Evolutionary conservation across 495 filamentous ascomycete genomes (phyloP), one percentile per base, ranked within the genome.

Genomic region (Aspergillus coremiiformis): DNA sequence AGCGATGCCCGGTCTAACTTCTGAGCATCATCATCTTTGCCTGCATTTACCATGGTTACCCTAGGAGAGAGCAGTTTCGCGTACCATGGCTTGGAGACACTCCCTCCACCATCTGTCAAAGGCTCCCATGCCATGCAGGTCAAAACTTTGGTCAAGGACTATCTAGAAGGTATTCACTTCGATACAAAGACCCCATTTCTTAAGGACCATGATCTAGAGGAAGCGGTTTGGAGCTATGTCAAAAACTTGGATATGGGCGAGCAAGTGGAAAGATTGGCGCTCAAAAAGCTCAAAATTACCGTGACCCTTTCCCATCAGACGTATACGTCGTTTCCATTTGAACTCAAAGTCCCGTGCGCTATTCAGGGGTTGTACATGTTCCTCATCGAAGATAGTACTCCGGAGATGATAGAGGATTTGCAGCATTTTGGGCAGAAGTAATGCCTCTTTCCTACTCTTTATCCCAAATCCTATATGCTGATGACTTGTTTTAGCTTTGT

Each of bases 351-450:
- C 1, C 5, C 24, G n/a, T 49, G 47, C 15, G 0, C 47, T 2
- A 24, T 23, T 3, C 47, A 39, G 32, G 15, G 35, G n/a, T 4
- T 49, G 14, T 39, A 39, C 17, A 49, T 49, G 32, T 49, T 49
- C n/a, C 30, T 49, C 2, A 32, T 49, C 10, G 47, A 49, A n/a
- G 47, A 49, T 39, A 39, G 39, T 23, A 19, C 47, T 8, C n/a
- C 21, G 30, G 20, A 26, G 4, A 39, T 49, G n/a, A 49, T 49
- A 12, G 47, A 49, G 20, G 47, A 39, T 3, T 21, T 49, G 19
- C 30, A 19, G 0, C 22, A 20, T 11, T 49, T 49, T 24, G 8
- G 17, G 1, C 47, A 49, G 32, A 49, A 49, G 47, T 49, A 23
- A n/a, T n/a, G 1, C 4, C 24, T 4, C 24, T 27, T 27, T 27